Evolutionary conservation across 176 grass and related monocot genomes (phyloP), one percentile per base, ranked within the genome.

Genomic region (Miscanthus lutarioriparius): DNA sequence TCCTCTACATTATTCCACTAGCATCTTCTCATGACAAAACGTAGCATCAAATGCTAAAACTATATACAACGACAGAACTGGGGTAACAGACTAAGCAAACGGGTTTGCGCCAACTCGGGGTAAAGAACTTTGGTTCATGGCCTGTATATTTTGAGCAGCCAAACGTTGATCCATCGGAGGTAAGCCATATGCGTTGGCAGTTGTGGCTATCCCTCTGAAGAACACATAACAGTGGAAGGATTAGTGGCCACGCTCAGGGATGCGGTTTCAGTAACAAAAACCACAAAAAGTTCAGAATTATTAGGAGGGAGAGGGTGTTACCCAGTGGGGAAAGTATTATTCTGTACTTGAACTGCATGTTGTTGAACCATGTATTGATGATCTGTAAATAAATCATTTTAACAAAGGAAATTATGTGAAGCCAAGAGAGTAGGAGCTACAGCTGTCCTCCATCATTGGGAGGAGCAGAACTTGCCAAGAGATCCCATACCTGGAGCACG

Each of bases 41-140:
- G 36, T 58, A 39, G 22, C 33, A 56, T 39, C 22, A 80, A 48
- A 81, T 81, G 14, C 30, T 20, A 15, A 33, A 40, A 10, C 16
- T 63, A 63, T 63, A 33, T 33, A 33, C 6, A 12, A 40, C 53
- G 45, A 47, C 45, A 47, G 32, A 44, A 80, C 4, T 13, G 27
- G 48, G 15, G 53, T 16, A 53, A 30, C 68, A 9, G n/a, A n/a
- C 74, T 91, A 89, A 45, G 80, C 80, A 76, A 94, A 94, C 13
- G 89, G 89, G 80, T 94, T 94, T 89, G 87, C 76, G n/a, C 89
- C 80, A 84, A 77, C 75, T 67, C 39, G 79, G 35, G 70, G 33
- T 77, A 54, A 87, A 56, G 28, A 36, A 72, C 40, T 84, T 77
- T 81, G 37, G 51, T 44, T 78, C 23, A 81, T 62, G 72, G 39